Evolutionary conservation across 129 eudicot genomes (phyloP).

Genomic region (Gnaphalium uliginosum): DNA sequence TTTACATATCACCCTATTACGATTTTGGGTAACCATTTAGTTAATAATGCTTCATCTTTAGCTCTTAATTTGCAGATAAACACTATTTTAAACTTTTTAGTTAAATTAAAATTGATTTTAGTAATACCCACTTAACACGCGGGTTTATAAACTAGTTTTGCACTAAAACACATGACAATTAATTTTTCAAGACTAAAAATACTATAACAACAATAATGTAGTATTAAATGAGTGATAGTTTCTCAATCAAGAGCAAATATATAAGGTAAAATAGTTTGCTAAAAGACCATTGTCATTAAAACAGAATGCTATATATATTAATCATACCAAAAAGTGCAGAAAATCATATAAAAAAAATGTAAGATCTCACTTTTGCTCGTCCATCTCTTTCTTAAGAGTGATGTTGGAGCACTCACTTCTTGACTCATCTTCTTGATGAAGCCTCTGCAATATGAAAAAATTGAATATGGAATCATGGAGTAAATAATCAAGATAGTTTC

Average conservation of each 20-base stretch:
- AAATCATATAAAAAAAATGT: not conserved
- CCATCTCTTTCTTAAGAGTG: constrained; percentile 27
- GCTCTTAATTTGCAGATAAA: not conserved
- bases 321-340: not conserved
- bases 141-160: not conserved
- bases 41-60: no score
- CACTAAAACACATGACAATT: not conserved
- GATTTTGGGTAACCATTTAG: not conserved
- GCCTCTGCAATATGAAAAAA: constrained; percentile 13
- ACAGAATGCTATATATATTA: not conserved
- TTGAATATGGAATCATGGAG: not conserved
- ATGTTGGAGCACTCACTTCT: constrained; percentile 27
- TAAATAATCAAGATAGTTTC: constrained; percentile 1
- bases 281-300: not conserved
- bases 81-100: not conserved
- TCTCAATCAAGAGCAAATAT: not conserved
- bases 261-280: constrained; percentile 1
- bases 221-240: not conserved
- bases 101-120: no score
- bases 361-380: constrained; percentile 26
- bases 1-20: not conserved
- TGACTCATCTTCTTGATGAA: constrained; percentile 21
- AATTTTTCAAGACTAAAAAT: not conserved
- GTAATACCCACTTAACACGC: not conserved
- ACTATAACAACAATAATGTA: not conserved